Conservation (phyloP, 805 yeast genomes). For the Debaryomyces tyrocola region DNA sequence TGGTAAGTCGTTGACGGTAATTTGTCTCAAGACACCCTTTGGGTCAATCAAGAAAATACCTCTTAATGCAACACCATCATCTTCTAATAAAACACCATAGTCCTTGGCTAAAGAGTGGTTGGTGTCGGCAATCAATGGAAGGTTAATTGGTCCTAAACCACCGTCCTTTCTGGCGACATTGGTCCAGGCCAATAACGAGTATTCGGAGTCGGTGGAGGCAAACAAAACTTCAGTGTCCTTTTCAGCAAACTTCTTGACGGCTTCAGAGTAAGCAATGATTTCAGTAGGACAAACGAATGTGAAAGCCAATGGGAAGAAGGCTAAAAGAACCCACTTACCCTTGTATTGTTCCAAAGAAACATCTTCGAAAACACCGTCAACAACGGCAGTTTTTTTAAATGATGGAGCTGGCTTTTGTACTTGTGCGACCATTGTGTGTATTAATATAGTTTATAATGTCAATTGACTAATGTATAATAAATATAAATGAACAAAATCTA, state of each 20-base stretch:
- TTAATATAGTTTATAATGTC: not conserved
- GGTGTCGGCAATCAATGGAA: conserved; percentile 95
- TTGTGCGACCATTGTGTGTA: conserved; percentile 69
- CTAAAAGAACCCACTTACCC: conserved; percentile 97
- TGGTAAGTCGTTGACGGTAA: conserved; percentile 97
- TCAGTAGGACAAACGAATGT: conserved; percentile 99
- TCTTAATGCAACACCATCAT: conserved; percentile 95
- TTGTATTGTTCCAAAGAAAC: conserved; percentile 90
- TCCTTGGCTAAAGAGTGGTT: conserved; percentile 93
- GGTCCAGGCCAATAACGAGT: conserved; percentile 97
- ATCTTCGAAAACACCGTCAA: conserved; percentile 95
- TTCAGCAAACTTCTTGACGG: conserved; percentile 83
- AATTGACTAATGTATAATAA: not conserved
- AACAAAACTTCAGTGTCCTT: conserved; percentile 87
- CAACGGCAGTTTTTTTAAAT: conserved; percentile 95
- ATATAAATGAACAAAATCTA: not conserved
- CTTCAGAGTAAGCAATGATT: conserved; percentile 97
- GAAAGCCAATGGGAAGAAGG: conserved; percentile 98
- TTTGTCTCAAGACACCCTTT: conserved; percentile 90
- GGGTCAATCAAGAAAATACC: conserved; percentile 99
- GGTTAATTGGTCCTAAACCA: conserved; percentile 93
- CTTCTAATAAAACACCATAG: conserved; percentile 97
- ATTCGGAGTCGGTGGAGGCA: conserved; percentile 98
- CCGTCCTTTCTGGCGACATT: conserved; percentile 95
- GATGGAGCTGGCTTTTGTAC: conserved; percentile 96